A percentile compares a stretch with the other conserved stretches of the same genome.
Evolutionary conservation across 345 rosid species (phyloP).

Genomic region (Eucalyptus regnans): DNA sequence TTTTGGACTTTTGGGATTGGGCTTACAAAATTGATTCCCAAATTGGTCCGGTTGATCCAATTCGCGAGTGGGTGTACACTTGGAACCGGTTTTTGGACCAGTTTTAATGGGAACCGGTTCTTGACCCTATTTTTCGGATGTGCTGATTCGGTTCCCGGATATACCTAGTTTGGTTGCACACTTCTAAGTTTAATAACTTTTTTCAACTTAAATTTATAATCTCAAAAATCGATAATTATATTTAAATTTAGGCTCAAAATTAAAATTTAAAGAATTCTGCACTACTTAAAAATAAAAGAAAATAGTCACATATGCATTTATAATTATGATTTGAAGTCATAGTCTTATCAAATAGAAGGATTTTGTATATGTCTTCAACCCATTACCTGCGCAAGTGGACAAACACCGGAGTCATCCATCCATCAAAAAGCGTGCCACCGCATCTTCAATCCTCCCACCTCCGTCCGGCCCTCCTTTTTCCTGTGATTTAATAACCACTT

Average conservation of each 20-base stretch:
- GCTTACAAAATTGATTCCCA: too few relatives aligned
- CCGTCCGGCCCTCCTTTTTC: not conserved
- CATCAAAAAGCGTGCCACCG: not conserved
- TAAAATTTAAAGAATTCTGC: too few relatives aligned
- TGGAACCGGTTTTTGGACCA: rapidly evolving
- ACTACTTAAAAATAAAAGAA: not conserved
- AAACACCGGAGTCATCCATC: not conserved
- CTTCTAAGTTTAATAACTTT: not conserved
- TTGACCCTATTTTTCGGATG: rapidly evolving
- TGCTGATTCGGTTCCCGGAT: rapidly evolving
- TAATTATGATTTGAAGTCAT: not conserved
- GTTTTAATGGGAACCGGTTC: rapidly evolving
- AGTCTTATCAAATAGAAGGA: not conserved
- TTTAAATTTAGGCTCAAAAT: not conserved
- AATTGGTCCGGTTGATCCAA: rapidly evolving
- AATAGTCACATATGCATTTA: not conserved
- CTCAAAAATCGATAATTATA: not conserved
- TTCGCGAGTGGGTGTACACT: too few relatives aligned
- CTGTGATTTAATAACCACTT: not conserved
- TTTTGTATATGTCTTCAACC: not conserved
- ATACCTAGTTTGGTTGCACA: rapidly evolving
- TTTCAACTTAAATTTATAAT: not conserved
- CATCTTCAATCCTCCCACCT: not conserved
- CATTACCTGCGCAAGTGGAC: not conserved
- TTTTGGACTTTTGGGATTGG: too few relatives aligned